These are phyloP conservation scores for Xylaria sp. DNA, from an alignment of 2,329 filamentous ascomycete genomes.

Conservation along the genomic window DNA sequence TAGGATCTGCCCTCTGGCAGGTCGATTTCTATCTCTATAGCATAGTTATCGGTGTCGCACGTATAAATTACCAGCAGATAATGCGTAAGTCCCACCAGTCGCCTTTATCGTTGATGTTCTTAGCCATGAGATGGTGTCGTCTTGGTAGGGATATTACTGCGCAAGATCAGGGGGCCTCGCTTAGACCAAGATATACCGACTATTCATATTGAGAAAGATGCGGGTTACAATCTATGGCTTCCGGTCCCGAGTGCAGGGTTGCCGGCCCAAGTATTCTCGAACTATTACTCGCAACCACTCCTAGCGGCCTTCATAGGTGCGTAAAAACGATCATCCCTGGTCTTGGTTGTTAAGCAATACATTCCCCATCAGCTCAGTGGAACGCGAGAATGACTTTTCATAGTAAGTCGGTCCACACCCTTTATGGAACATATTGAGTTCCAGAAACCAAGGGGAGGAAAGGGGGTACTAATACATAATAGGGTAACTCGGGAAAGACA, in stretches of 20 bases:
- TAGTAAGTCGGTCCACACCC: constrained; percentile 9
- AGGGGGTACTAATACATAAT: neutral
- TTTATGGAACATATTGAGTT: neutral
- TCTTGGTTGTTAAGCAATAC: neutral
- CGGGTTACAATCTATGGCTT: constrained; percentile 31
- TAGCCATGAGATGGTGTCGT: too few species aligned
- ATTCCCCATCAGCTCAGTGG: neutral
- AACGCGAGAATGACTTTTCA: constrained; percentile 1
- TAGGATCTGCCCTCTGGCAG: constrained; percentile 46
- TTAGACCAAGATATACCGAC: constrained; percentile 1
- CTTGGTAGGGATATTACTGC: too few species aligned
- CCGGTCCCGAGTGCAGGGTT: constrained; percentile 37
- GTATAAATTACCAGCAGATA: constrained; percentile 48
- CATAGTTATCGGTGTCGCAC: constrained; percentile 42
- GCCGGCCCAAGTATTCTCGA: constrained; percentile 43
- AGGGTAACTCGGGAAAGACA: constrained; percentile 36
- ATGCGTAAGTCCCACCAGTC: constrained; percentile 35
- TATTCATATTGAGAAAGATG: constrained; percentile 11
- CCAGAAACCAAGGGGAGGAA: neutral
- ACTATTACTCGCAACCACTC: constrained; percentile 47
- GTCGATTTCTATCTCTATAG: constrained; percentile 46
- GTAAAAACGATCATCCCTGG: neutral
- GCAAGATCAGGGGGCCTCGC: too few species aligned
- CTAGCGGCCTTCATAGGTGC: constrained; percentile 44
- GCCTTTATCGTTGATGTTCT: neutral